phyloP scores from a whole-genome alignment of 352 stramenopile species.

The Phytophthora sojae region DNA sequence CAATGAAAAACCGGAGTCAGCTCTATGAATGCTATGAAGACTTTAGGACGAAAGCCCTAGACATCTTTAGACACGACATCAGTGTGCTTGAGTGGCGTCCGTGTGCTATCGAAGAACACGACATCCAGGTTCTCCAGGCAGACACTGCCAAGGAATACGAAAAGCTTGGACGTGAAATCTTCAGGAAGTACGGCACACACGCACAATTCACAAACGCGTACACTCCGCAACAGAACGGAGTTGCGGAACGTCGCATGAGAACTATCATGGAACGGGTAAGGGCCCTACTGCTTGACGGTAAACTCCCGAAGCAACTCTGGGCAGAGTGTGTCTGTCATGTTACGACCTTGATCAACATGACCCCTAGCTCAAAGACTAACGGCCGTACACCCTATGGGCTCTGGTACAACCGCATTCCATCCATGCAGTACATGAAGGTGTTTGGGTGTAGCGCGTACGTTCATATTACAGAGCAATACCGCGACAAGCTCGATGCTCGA shows the following conservation, averaged over 20 bases:
- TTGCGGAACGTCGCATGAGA: constrained; percentile 5
- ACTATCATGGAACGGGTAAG: constrained; percentile 12
- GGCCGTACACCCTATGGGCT: constrained; percentile 1
- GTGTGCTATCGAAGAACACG: not conserved
- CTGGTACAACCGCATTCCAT: too few relatives aligned
- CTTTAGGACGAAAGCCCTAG: constrained; percentile 4
- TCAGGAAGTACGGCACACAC: constrained; percentile 4
- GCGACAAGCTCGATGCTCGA: constrained; percentile 13
- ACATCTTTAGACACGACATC: constrained; percentile 13
- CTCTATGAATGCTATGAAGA: constrained; percentile 25
- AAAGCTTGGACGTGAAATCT: constrained; percentile 9
- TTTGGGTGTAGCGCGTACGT: constrained; percentile 15
- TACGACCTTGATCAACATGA: constrained; percentile 15
- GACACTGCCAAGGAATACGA: constrained; percentile 12
- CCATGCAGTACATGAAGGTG: constrained; percentile 10
- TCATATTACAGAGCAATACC: constrained; percentile 10
- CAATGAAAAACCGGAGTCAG: constrained; percentile 15
- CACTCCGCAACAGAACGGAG: constrained; percentile 17
- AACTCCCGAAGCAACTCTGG: constrained; percentile 6
- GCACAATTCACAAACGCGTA: constrained; percentile 19
- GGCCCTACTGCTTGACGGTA: not conserved
- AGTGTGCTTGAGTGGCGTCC: constrained; percentile 1
- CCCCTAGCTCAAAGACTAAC: constrained; percentile 3
- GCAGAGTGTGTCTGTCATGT: constrained; percentile 12
- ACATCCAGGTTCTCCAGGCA: not conserved